Conservation (phyloP, 345 rosid species). For the Linum trigynum region DNA sequence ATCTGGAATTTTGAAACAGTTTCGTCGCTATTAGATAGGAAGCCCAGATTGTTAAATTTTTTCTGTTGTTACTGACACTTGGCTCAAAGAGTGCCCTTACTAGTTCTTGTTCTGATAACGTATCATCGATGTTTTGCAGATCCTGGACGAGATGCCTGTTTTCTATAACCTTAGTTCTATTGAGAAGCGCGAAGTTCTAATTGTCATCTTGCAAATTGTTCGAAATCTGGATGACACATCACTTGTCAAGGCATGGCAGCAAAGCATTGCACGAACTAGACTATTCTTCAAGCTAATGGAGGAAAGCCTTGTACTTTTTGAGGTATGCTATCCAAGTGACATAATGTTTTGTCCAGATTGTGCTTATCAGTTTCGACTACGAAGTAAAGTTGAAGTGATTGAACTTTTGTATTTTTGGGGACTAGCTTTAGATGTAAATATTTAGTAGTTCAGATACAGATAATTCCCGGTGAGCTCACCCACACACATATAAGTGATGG, state of each 20-base stretch:
- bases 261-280: slow-evolving; percentile 95
- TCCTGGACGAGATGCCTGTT: slow-evolving; percentile 98
- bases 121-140: slow-evolving; percentile 40
- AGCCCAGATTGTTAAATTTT: neutral
- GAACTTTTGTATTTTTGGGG: neutral
- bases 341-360: neutral
- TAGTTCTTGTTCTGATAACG: neutral
- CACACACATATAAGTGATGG: no score
- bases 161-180: slow-evolving; percentile 88
- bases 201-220: slow-evolving; percentile 81
- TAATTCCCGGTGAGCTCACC: neutral
- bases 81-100: neutral
- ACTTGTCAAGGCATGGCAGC: slow-evolving; percentile 95
- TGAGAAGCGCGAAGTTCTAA: slow-evolving; percentile 95
- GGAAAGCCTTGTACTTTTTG: slow-evolving; percentile 89
- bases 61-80: no score
- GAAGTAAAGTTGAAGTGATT: neutral
- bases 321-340: slow-evolving; percentile 40
- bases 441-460: neutral
- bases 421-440: neutral
- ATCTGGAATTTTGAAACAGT: neutral
- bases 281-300: slow-evolving; percentile 95
- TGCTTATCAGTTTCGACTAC: no score
- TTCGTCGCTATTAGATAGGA: neutral
- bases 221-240: slow-evolving; percentile 93